Base-by-base conservation (phyloP, 495 filamentous ascomycete genomes). In the Xeromyces bisporus region DNA sequence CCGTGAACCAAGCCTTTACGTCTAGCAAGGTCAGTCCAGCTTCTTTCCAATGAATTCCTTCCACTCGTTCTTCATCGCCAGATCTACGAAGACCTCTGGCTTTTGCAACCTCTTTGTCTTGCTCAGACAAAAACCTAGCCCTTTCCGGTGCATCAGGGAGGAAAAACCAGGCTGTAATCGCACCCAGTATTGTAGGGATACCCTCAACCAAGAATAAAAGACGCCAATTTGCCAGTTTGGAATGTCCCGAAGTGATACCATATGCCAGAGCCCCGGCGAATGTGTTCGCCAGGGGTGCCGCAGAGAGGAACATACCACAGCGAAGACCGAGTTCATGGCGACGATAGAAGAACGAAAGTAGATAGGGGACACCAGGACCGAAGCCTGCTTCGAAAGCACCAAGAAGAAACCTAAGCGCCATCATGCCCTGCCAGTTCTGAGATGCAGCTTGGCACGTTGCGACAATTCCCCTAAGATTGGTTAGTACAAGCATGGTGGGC, bases 141-240 rank as follows among this genome's bases (percentile, higher is more conserved):
- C 69, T 64, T 10, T 67, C 65, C 0, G 84, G 75, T 2, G 65
- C 64, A 43, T 89, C 80, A 0, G 83, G 83, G 31, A 91, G 53
- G 32, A 64, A 68, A 40, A 71, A 75, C 45, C 60, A 92, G 1
- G 75, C 69, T 17, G 77, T 37, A 11, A 73, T 33, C 0, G 77
- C 74, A n/a, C 80, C 62, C 3, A 73, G 26, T 23, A 82, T 57
- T 1, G 71, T 75, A 2, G 84, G 84, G 2, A 82, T 40, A 2
- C 84, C 84, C 53, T 93, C 84, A 3, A 87, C 75, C 3, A 92
- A 57, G 51, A 93, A 89, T 13, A 93, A 51, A 1, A 92, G 50
- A 18, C 80, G 66, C 84, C 84, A 93, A 31, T 70, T 78, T 1
- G 77, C 66, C 23, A 92, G 55, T 6, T 59, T 47, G 1, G 73